Evolutionary conservation across 371 early-diverging fungal genomes (phyloP), one percentile per base, ranked within the genome.

Genomic region (Apophysomyces sp.): DNA sequence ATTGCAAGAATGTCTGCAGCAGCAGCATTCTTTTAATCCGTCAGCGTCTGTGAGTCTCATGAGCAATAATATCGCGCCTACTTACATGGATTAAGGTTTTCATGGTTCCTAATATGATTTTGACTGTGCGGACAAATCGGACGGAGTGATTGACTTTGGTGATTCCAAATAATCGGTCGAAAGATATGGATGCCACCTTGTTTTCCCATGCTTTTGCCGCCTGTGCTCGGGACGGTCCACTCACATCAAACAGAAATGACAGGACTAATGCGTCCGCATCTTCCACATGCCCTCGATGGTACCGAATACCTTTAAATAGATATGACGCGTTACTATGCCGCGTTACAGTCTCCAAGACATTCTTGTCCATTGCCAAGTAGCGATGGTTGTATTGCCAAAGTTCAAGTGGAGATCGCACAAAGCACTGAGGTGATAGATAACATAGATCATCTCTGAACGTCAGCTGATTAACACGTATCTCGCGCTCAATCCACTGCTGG

Each of bases 1-100:
- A 95, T 87, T 40, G 95, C 86, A 57, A 92, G 71, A 52, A 95
- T 85, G 60, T 97, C 96, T 52, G 88, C 80, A 53, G 86, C 82
- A 55, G 91, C 90, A 51, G 92, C 90, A 68, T 26, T 84, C 88
- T 49, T 73, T 75, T 62, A 89, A 71, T 63, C 79, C 84, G 26
- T 75, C 68, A 41, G 83, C 66, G 39, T 84, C 78, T 62, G 84
- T 86, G 52, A 80, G 60, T 21, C 21, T 16, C 49, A 44, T 7
- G 21, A 24, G 24, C 9, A 21, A 21, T 1, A 21, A 21, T 44
- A n/a, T 3, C 3, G 9, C 18, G 9, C 49, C 7, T 9, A 44
- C 49, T 44, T 44, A 44, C 49, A 44, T 44, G 49, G 26, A 44
- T 11, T 11, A 44, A 21, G 6, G 49, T 44, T 4, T 44, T 44